phyloP scores from a whole-genome alignment of 2,329 filamentous ascomycete species.

The Aspergillus niger region DNA sequence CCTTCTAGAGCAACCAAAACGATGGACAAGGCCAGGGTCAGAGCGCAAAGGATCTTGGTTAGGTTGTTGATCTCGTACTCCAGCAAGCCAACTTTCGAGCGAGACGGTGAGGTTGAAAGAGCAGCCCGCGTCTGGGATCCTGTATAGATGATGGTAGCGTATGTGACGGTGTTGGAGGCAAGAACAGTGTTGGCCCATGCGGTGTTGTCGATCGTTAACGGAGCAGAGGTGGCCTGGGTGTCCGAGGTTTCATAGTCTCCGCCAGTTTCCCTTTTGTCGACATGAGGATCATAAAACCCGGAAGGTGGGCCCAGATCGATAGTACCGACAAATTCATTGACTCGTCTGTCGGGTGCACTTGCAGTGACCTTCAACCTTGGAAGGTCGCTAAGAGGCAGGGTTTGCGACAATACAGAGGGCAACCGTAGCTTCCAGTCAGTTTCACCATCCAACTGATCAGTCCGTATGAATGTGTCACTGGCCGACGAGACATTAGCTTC shows the following conservation, averaged over 20 bases:
- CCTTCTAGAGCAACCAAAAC: slow-evolving; percentile 85
- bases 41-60: slow-evolving; percentile 89
- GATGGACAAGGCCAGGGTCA: slow-evolving; percentile 84
- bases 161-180: slow-evolving; percentile 83
- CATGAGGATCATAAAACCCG: slow-evolving; percentile 48
- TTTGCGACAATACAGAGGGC: slow-evolving; percentile 82
- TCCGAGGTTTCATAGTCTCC: slow-evolving; percentile 22
- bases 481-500: slow-evolving; percentile 40
- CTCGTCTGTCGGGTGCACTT: slow-evolving; percentile 87
- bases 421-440: slow-evolving; percentile 97
- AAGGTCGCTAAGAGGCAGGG: slow-evolving; percentile 71
- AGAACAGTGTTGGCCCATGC: slow-evolving; percentile 98
- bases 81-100: slow-evolving; percentile 89
- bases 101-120: slow-evolving; percentile 84
- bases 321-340: slow-evolving; percentile 94
- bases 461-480: slow-evolving; percentile 94
- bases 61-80: slow-evolving; percentile 97
- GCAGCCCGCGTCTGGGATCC: slow-evolving; percentile 92
- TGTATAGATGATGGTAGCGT: slow-evolving; percentile 92
- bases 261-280: slow-evolving; percentile 34
- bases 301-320: slow-evolving; percentile 69
- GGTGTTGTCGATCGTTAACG: slow-evolving; percentile 92
- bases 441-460: slow-evolving; percentile 95
- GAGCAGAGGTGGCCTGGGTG: slow-evolving; percentile 58
- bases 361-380: slow-evolving; percentile 69